Base-by-base conservation (phyloP, 2,329 filamentous ascomycete genomes). In the Fusarium proliferatum region DNA sequence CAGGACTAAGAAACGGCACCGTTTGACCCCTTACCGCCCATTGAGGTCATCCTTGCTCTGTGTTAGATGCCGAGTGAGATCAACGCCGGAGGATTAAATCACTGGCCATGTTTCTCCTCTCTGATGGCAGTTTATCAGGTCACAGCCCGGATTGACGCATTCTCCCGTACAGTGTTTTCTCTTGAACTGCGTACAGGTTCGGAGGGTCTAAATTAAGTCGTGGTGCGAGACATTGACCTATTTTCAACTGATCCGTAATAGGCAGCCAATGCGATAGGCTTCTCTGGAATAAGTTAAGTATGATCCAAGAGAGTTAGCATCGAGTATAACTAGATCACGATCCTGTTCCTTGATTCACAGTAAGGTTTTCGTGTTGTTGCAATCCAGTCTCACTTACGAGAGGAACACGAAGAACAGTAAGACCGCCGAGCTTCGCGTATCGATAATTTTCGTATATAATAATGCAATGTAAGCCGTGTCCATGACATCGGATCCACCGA, bases 141-240 rank as follows among this genome's bases (percentile, higher is more conserved):
- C 64, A 68, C 59, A 66, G 39, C 59, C 48, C 57, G 57, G 57
- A 53, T 66, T 52, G 68, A 56, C 65, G 69, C 69, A 64, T 70
- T 52, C 26, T 58, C 63, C 49, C 71, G 42, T 73, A 73, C 71
- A 73, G 71, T 73, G 70, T 53, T 43, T 65, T 41, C 33, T 55
- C 38, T 51, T 48, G 21, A 46, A 61, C 45, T 43, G 41, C 57
- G 48, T 71, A 67, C 65, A 41, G 38, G 41, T 28, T 61, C 49
- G 36, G 41, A 36, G 41, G 17, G 41, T 38, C 28, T 53, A 38
- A 42, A 53, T 57, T 38, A 33, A 70, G 52, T 53, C 49, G 43
- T 60, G 52, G 39, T 72, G 38, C 39, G 26, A 66, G 61, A 63
- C 55, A 57, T 46, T 51, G 55, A 52, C 58, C 51, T 64, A 30